A percentile compares a stretch with the other conserved stretches of the same genome.
These are phyloP conservation scores for rapeseed (Brassica napus) DNA, from an alignment of 345 rosid genomes.

Conservation along the genomic window DNA sequence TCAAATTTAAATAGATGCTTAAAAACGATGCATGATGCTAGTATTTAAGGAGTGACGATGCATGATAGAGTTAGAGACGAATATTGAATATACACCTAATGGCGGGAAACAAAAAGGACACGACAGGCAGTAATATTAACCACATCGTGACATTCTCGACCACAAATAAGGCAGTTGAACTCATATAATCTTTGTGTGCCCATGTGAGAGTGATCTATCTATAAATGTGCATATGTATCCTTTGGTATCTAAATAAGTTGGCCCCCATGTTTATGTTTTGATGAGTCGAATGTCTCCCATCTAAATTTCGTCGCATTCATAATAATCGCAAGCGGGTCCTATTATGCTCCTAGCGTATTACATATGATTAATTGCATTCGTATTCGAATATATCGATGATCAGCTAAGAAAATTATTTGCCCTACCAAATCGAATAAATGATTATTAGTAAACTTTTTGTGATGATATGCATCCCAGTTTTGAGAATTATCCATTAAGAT, in stretches of 20 bases:
- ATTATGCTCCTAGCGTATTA: conserved; percentile 9
- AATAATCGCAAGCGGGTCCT: conserved; percentile 22
- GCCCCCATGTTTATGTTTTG: background rate
- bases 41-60: background rate
- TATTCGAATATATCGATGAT: background rate
- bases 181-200: conserved; percentile 1
- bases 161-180: conserved; percentile 22
- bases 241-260: background rate
- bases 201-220: conserved; percentile 18
- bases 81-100: background rate
- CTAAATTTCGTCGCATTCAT: background rate
- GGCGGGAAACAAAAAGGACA: background rate
- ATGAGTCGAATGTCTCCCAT: conserved; percentile 9
- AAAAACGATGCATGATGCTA: background rate
- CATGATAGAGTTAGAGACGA: background rate
- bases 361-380: conserved; percentile 3
- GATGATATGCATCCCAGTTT: background rate
- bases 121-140: conserved; percentile 16
- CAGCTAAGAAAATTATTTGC: background rate
- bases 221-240: background rate
- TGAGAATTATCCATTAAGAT: background rate
- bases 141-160: conserved; percentile 30
- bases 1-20: background rate
- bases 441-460: background rate
- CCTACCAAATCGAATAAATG: background rate